A percentile compares a stretch with the other conserved stretches of the same genome.
Conservation (phyloP, 2,329 filamentous ascomycete species). For the Colletotrichum tanaceti region DNA sequence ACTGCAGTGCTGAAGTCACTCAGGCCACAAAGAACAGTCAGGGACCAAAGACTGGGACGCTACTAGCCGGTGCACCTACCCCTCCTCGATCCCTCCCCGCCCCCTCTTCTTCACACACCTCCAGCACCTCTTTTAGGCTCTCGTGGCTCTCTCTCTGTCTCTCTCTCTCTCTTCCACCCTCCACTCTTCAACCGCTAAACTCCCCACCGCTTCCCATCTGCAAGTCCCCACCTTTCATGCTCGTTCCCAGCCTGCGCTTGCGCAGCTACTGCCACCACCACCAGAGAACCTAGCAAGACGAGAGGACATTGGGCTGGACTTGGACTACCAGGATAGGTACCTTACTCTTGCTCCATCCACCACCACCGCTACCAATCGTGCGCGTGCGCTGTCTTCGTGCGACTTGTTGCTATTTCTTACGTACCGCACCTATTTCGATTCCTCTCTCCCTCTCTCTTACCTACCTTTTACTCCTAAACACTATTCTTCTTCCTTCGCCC, state of each 20-base stretch:
- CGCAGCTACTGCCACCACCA: conserved; percentile 16
- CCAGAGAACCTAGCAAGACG: neutral
- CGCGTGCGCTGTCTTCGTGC: conserved; percentile 21
- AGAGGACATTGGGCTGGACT: conserved; percentile 14
- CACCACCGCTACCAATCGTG: conserved; percentile 24
- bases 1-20: neutral
- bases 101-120: conserved; percentile 1
- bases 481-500: conserved; percentile 17
- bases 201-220: neutral
- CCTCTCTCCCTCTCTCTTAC: conserved; percentile 3
- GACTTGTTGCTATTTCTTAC: conserved; percentile 20
- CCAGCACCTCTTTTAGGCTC: neutral
- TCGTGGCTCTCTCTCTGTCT: neutral
- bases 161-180: neutral
- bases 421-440: conserved; percentile 20
- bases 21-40: neutral
- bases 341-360: conserved; percentile 16
- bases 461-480: neutral
- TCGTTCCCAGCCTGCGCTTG: conserved; percentile 10
- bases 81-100: conserved; percentile 24
- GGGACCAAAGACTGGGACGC: conserved; percentile 5
- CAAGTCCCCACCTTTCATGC: conserved; percentile 7
- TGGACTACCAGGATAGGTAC: conserved; percentile 7
- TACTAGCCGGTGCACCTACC: conserved; percentile 27
- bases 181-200: neutral